Percentiles rank a stretch among this genome's conserved stretches.
Conservation (phyloP, 2,329 filamentous ascomycete genomes). For the Ceratocystis destructans region DNA sequence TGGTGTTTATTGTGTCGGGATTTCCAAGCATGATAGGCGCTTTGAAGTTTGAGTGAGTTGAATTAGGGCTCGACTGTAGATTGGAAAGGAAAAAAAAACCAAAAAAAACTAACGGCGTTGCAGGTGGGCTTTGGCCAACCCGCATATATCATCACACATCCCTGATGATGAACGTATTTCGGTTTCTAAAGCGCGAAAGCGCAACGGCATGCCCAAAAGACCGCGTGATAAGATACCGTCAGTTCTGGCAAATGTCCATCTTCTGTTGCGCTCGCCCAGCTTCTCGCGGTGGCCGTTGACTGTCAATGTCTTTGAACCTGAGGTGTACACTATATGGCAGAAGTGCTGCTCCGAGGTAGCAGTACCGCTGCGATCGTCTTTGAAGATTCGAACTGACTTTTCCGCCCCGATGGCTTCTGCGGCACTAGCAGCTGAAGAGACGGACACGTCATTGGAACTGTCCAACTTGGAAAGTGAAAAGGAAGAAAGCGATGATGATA, state of each 20-base stretch:
- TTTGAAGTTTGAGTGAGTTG: conserved; percentile 76
- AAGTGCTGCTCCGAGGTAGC: conserved; percentile 39
- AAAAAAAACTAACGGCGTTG: not conserved
- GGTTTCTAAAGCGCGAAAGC: conserved; percentile 37
- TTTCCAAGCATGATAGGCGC: conserved; percentile 81
- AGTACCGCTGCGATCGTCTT: conserved; percentile 33
- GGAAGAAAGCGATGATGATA: not conserved
- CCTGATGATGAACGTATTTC: conserved; percentile 47
- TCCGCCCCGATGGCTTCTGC: conserved; percentile 22
- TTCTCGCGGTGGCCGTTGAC: conserved; percentile 74
- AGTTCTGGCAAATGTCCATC: conserved; percentile 64
- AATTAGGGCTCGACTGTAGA: not conserved
- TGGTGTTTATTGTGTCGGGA: conserved; percentile 72
- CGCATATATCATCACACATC: conserved; percentile 69
- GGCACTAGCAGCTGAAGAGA: not conserved
- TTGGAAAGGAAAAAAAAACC: not conserved
- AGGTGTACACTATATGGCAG: conserved; percentile 57
- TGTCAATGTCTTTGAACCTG: conserved; percentile 61
- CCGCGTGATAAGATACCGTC: conserved; percentile 50
- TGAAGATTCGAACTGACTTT: conserved; percentile 47
- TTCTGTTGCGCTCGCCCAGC: conserved; percentile 63
- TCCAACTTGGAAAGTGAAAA: not conserved
- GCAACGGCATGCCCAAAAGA: conserved; percentile 40
- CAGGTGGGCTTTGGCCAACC: conserved; percentile 86
- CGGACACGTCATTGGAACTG: conserved; percentile 1